Evolutionary conservation across 495 filamentous ascomycete genomes (phyloP).

Genomic region (Melanomma pulvis-pyrius): DNA sequence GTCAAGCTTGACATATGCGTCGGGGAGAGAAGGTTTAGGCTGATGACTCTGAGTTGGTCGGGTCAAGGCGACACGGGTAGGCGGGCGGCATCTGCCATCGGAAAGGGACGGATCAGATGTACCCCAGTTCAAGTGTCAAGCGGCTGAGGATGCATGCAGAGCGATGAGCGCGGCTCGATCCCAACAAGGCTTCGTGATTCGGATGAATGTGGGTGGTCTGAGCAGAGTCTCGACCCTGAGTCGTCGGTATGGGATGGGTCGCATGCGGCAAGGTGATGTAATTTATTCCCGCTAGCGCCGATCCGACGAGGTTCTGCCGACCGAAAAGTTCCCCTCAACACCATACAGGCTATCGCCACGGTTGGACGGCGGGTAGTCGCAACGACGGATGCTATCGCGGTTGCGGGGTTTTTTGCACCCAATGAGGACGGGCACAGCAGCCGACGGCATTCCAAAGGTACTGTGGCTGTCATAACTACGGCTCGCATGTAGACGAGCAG

Average conservation of each 20-base stretch:
- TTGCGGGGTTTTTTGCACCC: too few species aligned
- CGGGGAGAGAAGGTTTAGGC: too few species aligned
- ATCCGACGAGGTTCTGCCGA: too few species aligned
- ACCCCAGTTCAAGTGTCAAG: too few species aligned
- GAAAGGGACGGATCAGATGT: too few species aligned
- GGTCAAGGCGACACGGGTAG: too few species aligned
- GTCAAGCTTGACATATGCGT: too few species aligned
- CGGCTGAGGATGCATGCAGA: too few species aligned
- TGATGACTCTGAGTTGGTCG: too few species aligned
- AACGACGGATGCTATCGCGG: not conserved
- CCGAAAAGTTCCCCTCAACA: conserved; percentile 18
- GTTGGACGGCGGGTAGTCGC: not conserved
- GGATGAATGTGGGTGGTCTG: conserved; percentile 3
- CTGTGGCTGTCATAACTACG: conserved; percentile 8
- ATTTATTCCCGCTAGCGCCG: not conserved
- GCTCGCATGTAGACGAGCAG: not conserved
- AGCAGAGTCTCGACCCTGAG: not conserved
- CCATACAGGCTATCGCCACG: conserved; percentile 17
- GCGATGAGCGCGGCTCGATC: not conserved
- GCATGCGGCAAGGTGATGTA: conserved; percentile 10
- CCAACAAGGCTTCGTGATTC: not conserved
- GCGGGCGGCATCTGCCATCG: too few species aligned
- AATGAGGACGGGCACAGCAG: too few species aligned
- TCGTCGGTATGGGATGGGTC: not conserved
- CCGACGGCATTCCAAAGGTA: not conserved